phyloP scores from a whole-genome alignment of 129 eudicot species.

The Pulicaria dysenterica region DNA sequence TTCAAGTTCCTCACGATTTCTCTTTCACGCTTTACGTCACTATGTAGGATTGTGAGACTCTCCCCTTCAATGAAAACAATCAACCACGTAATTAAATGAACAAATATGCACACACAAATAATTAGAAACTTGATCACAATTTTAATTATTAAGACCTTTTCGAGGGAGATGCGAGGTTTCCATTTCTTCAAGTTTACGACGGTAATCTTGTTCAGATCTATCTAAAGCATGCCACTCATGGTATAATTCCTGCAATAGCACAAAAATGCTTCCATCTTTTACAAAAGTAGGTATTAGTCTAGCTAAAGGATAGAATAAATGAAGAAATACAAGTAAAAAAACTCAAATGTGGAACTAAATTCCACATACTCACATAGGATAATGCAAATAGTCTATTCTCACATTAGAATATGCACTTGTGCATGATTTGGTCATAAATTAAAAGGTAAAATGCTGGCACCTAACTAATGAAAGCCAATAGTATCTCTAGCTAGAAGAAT shows the following conservation, averaged over 20 bases:
- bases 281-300: background rate
- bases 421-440: background rate
- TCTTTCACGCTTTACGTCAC: constrained; percentile 83
- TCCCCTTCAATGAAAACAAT: constrained; percentile 53
- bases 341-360: background rate
- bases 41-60: constrained; percentile 62
- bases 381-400: too few species aligned
- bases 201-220: constrained; percentile 88
- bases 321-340: background rate
- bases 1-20: constrained; percentile 75
- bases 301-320: background rate
- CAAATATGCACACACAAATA: background rate
- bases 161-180: constrained; percentile 86
- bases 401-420: background rate
- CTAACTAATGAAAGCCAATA: too few species aligned
- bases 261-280: constrained; percentile 25
- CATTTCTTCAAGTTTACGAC: constrained; percentile 81
- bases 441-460: constrained; percentile 11
- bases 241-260: constrained; percentile 68
- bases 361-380: too few species aligned
- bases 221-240: constrained; percentile 83
- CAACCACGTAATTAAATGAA: background rate
- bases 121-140: background rate
- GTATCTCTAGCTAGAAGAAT: too few species aligned
- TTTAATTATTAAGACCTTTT: constrained; percentile 47